Evolutionary conservation across 2,329 filamentous ascomycete genomes (phyloP).

Genomic region (Sclerotinia trifoliorum): DNA sequence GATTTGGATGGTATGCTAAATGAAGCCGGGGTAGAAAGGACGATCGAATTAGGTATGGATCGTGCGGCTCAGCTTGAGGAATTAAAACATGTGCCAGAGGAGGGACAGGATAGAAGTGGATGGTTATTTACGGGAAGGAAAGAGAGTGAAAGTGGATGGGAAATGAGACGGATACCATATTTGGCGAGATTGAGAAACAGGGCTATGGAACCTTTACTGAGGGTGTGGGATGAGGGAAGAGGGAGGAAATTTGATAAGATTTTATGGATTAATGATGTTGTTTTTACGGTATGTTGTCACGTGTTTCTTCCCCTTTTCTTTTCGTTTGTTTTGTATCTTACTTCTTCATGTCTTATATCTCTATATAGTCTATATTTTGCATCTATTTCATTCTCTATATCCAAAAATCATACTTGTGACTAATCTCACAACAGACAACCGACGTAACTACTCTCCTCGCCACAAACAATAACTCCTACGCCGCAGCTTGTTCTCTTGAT

Average conservation of each 20-base stretch:
- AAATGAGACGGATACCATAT: conserved; percentile 62
- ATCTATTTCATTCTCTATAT: no score
- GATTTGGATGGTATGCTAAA: conserved; percentile 56
- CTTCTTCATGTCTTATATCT: no score
- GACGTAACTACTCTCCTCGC: conserved; percentile 55
- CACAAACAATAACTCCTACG: conserved; percentile 57
- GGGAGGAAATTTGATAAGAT: conserved; percentile 50
- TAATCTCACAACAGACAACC: conserved; percentile 43
- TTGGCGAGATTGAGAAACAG: conserved; percentile 63
- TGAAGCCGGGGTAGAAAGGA: conserved; percentile 46
- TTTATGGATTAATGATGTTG: conserved; percentile 61
- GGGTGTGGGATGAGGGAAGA: conserved; percentile 40
- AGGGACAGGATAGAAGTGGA: conserved; percentile 43
- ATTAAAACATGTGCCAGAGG: conserved; percentile 25
- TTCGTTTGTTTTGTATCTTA: neutral
- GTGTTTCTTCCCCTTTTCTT: neutral
- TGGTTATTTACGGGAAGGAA: conserved; percentile 61
- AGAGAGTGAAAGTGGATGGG: conserved; percentile 44
- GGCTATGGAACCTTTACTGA: conserved; percentile 47
- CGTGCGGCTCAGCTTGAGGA: conserved; percentile 27
- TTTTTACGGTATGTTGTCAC: conserved; percentile 51
- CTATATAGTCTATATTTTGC: neutral
- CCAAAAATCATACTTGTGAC: neutral
- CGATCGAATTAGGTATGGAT: conserved; percentile 28
- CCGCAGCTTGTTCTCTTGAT: conserved; percentile 61